Percentiles rank a stretch among this genome's conserved stretches.
Evolutionary conservation across 768 basidiomycete species (phyloP).

Genomic region (Suillus weaverae): DNA sequence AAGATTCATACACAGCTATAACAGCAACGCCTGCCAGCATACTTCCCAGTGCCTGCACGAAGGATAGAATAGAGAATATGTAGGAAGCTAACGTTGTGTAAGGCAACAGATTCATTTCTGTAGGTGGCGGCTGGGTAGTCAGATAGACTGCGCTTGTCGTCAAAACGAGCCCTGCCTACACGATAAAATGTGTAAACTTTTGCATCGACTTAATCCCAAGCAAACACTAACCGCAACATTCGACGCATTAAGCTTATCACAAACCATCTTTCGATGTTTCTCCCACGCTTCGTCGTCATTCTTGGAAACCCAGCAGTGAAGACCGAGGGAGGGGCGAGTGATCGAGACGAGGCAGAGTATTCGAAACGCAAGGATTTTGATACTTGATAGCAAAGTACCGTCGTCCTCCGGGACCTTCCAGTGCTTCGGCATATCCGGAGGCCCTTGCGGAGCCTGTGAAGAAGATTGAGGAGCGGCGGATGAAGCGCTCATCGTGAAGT

Average conservation of each 20-base stretch:
- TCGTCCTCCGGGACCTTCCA: background rate
- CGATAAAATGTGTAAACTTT: background rate
- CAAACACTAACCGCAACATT: slow-evolving; percentile 1
- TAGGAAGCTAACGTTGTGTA: slow-evolving; percentile 1
- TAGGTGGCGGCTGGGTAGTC: background rate
- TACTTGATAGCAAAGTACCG: background rate
- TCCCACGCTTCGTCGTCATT: background rate
- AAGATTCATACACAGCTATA: slow-evolving; percentile 3
- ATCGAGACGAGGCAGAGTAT: slow-evolving; percentile 2
- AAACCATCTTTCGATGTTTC: background rate
- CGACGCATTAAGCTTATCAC: background rate
- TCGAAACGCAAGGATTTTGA: background rate
- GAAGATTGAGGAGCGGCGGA: background rate
- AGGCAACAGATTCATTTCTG: background rate
- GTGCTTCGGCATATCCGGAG: background rate
- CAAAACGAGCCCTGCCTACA: slow-evolving; percentile 2
- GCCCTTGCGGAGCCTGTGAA: background rate
- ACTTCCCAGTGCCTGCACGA: slow-evolving; percentile 5
- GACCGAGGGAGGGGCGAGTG: slow-evolving; percentile 2
- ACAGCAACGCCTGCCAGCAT: background rate
- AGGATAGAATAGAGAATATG: slow-evolving; percentile 2
- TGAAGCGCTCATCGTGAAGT: background rate
- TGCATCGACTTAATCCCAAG: background rate
- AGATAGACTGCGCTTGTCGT: slow-evolving; percentile 5
- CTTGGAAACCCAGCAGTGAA: slow-evolving; percentile 2